Conservation (phyloP, 805 yeast genomes). For the Grigorovia transvaalensis region DNA sequence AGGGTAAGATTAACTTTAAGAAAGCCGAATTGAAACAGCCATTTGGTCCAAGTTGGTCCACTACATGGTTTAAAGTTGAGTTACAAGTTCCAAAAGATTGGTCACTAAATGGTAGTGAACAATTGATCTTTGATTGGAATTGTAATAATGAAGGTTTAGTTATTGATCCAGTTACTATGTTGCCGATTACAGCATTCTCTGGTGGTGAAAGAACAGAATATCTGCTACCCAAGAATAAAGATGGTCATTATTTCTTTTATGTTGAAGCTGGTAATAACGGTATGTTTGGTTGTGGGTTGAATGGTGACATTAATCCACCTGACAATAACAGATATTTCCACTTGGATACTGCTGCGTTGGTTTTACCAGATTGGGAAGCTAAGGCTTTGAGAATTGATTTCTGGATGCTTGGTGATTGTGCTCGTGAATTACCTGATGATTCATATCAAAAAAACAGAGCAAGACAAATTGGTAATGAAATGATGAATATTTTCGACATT, state of each 20-base stretch:
- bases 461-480: conserved; percentile 63
- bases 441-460: conserved; percentile 81
- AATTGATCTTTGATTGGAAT: conserved; percentile 71
- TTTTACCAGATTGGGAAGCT: conserved; percentile 73
- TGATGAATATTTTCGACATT: conserved; percentile 77
- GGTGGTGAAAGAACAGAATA: conserved; percentile 75
- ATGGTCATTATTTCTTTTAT: conserved; percentile 53
- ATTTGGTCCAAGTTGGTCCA: conserved; percentile 95
- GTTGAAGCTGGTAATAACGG: conserved; percentile 90
- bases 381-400: conserved; percentile 69
- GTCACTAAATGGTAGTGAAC: conserved; percentile 32
- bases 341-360: conserved; percentile 61
- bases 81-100: conserved; percentile 51
- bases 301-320: conserved; percentile 54
- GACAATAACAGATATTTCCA: conserved; percentile 63
- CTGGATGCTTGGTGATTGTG: conserved; percentile 84
- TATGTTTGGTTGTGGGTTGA: conserved; percentile 73
- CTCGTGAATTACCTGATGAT: conserved; percentile 68
- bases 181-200: conserved; percentile 74
- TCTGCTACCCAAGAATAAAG: conserved; percentile 47
- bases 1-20: conserved; percentile 34
- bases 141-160: conserved; percentile 78
- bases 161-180: conserved; percentile 49
- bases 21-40: conserved; percentile 57
- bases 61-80: conserved; percentile 80